Base-by-base conservation (phyloP, 1,284 basidiomycete species). In the Mrakiaceae sp. region DNA sequence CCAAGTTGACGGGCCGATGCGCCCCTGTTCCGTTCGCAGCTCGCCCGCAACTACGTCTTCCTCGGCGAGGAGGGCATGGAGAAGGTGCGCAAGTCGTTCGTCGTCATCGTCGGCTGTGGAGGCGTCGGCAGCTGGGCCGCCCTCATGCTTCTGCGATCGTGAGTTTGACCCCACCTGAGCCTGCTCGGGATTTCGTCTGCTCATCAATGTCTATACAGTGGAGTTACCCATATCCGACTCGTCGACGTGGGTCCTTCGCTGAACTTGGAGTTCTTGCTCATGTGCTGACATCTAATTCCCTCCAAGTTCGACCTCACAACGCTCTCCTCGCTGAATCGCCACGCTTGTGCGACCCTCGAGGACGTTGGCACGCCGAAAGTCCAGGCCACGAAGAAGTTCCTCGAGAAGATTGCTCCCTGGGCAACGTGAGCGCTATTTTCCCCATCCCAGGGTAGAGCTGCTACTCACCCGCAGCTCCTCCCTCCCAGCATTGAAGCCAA, bases 281-380 rank as follows among this genome's bases (percentile, higher is more conserved):
- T n/a, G 39, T 56, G n/a, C 42, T 9, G 10, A 46, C 46, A 11
- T 40, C 54, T 7, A 6, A 11, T 43, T 47, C 5, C 55, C 52
- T 43, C n/a, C 0, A 87, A 95, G 78, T 96, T 96, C 73, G 93
- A 97, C 81, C 85, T 93, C 70, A 92, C 95, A 65, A 93, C 91
- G 0, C 79, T 97, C 14, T 93, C 90, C 3, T 94, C 90, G 0
- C 81, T 97, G 57, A 97, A 97, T 74, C 82, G 94, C 60, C 95
- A 99, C 73, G 65, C 95, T 7, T 90, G 90, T 39, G 96, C 96
- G n/a, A 83, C 82, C 1, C 81, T 93, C 40, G 81, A 85, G 6
- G 95, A 98, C 71, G 96, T 99, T 57, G 96, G 94, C 14, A 89
- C 85, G 8, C 88, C 94, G 0, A 98, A 99, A 77, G 96, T 98